Evolutionary conservation across 2,329 filamentous ascomycete genomes (phyloP), one percentile per base, ranked within the genome.

Genomic region (Colletotrichum sp.): DNA sequence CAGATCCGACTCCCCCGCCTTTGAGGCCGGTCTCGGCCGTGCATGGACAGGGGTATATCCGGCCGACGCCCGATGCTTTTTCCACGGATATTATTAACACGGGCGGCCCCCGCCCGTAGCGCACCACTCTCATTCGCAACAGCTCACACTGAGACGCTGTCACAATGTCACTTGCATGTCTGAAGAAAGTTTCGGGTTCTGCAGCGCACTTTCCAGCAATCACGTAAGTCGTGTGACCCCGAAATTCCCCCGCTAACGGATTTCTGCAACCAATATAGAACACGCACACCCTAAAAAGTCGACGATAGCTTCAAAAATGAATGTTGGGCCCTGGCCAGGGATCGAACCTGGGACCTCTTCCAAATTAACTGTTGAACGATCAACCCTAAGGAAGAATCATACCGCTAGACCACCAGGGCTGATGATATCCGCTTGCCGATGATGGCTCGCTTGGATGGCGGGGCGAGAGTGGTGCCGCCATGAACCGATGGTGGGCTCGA

Each of bases 281-380:
- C n/a, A 7, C 2, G 6, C n/a, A 52, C 44, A 52, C 2, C 44
- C 6, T 3, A 65, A 69, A 36, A 36, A 7, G 16, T n/a, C 16
- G 18, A 18, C 30, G 15, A 52, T 30, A 15, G 32, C 49, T 10
- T 21, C 13, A 13, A 13, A 26, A 3, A 6, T 13, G 7, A 52
- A 18, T 21, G 36, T 5, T 3, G 4, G 70, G 73, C 73, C 73
- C 73, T 76, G 34, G 70, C 73, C 73, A 76, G 73, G 70, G 65
- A 69, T 76, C 70, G 70, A 76, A 76, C 73, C 73, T 76, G 73
- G 73, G 73, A 72, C 73, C 73, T 76, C 73, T 76, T 73, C 73
- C 73, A 76, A 28, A 18, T 10, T 4, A 7, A 21, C 15, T 34
- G 18, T n/a, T 62, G 4, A 24, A 3, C 6, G 63, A 39, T 52